A percentile compares a stretch with the other conserved stretches of the same genome.
These are phyloP conservation scores for Oryza meyeriana DNA, from an alignment of 176 grass and related monocot genomes.

Conservation along the genomic window DNA sequence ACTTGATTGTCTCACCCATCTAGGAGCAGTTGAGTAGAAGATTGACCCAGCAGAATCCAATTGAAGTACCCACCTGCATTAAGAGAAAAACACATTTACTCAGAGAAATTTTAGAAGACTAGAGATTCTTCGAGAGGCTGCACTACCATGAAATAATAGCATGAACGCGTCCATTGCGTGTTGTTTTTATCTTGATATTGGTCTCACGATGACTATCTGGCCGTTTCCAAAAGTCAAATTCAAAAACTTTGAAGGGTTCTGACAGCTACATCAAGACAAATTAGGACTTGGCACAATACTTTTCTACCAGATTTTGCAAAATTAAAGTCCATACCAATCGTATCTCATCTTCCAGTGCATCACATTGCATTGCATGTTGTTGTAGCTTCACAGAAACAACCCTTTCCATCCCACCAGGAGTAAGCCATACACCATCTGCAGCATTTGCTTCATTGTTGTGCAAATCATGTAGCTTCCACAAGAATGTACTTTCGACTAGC, in stretches of 20 bases:
- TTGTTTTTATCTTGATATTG: slow-evolving; percentile 56
- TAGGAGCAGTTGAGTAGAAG: slow-evolving; percentile 91
- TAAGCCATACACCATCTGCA: slow-evolving; percentile 71
- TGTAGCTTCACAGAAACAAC: slow-evolving; percentile 61
- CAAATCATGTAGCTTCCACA: slow-evolving; percentile 87
- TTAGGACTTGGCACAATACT: slow-evolving; percentile 39
- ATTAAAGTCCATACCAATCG: slow-evolving; percentile 51
- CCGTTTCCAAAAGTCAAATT: slow-evolving; percentile 89
- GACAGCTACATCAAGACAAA: slow-evolving; percentile 65
- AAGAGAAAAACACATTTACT: not conserved
- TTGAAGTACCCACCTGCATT: slow-evolving; percentile 95
- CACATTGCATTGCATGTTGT: slow-evolving; percentile 89
- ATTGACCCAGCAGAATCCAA: slow-evolving; percentile 70
- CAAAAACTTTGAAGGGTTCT: slow-evolving; percentile 98
- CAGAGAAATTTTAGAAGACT: not conserved
- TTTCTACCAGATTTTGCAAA: slow-evolving; percentile 10
- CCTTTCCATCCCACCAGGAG: slow-evolving; percentile 43
- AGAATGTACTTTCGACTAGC: slow-evolving; percentile 79
- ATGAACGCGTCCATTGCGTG: slow-evolving; percentile 55
- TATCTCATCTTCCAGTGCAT: slow-evolving; percentile 68
- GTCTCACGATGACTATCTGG: slow-evolving; percentile 76
- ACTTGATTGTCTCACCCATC: slow-evolving; percentile 57
- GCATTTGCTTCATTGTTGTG: slow-evolving; percentile 65
- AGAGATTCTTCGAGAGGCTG: slow-evolving; percentile 1
- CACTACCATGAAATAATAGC: slow-evolving; percentile 90